phyloP scores from a whole-genome alignment of 2,329 filamentous ascomycete genomes.

The Diplodia mutila region DNA sequence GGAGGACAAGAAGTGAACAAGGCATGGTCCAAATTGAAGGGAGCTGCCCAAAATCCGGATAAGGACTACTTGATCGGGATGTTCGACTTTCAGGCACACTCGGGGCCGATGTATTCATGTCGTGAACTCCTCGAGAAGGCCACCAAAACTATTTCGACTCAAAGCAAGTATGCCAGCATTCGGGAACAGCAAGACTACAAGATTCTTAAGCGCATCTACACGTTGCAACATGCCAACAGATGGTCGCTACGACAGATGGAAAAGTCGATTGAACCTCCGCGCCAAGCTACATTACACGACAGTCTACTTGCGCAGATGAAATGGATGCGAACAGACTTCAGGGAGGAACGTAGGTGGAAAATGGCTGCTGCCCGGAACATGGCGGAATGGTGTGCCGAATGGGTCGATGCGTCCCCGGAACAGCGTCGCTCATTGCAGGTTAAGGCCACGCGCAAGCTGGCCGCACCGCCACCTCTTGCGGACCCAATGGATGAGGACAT shows the following conservation, averaged over 20 bases:
- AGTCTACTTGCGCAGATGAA: conserved; percentile 87
- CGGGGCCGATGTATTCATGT: conserved; percentile 57
- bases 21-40: conserved; percentile 50
- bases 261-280: conserved; percentile 77
- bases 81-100: conserved; percentile 61
- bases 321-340: conserved; percentile 97
- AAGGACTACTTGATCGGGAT: conserved; percentile 66
- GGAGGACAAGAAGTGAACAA: conserved; percentile 27
- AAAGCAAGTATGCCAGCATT: conserved; percentile 80
- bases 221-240: conserved; percentile 85
- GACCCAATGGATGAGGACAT: conserved; percentile 44
- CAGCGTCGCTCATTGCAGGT: conserved; percentile 72
- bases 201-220: conserved; percentile 83
- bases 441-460: conserved; percentile 47
- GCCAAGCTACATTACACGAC: conserved; percentile 81
- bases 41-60: conserved; percentile 51
- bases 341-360: conserved; percentile 95
- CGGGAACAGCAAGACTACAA: conserved; percentile 87
- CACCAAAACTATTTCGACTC: conserved; percentile 86
- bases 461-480: conserved; percentile 28
- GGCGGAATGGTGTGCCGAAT: conserved; percentile 82
- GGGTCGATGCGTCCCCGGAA: conserved; percentile 67
- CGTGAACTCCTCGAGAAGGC: conserved; percentile 73
- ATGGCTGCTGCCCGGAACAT: conserved; percentile 76
- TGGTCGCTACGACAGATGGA: conserved; percentile 93